Percentiles rank a stretch among this genome's conserved stretches.
Evolutionary conservation across 352 stramenopile species (phyloP).

Genomic region (Albugo candida): DNA sequence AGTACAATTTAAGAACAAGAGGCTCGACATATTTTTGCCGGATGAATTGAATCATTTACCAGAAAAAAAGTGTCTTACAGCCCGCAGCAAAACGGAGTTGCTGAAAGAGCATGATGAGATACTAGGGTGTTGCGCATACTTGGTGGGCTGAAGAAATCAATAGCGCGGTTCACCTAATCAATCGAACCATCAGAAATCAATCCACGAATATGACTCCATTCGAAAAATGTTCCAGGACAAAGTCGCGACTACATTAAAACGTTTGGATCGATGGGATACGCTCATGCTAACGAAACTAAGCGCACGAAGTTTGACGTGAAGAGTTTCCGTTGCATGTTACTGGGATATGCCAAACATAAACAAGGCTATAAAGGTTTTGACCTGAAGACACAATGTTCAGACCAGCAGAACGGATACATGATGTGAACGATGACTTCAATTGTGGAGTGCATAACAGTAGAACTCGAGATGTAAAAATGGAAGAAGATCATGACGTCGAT

Average conservation of each 20-base stretch:
- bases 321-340: background rate
- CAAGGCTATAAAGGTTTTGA: background rate
- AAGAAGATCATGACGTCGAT: too few species aligned
- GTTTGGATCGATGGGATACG: constrained; percentile 4
- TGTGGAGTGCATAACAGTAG: too few species aligned
- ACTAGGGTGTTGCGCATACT: constrained; percentile 2
- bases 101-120: constrained; percentile 7
- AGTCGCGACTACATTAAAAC: background rate
- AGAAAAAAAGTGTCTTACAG: constrained; percentile 11
- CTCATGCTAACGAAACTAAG: constrained; percentile 1
- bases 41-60: constrained; percentile 10
- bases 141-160: constrained; percentile 11
- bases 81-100: constrained; percentile 12
- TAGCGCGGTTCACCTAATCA: constrained; percentile 14
- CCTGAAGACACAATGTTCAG: background rate
- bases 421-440: too few species aligned
- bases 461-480: too few species aligned
- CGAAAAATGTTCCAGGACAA: constrained; percentile 8
- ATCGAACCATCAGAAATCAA: background rate
- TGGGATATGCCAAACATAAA: background rate
- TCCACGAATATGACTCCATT: constrained; percentile 5
- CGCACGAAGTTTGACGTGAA: constrained; percentile 4
- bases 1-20: constrained; percentile 11
- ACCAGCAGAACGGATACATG: too few species aligned
- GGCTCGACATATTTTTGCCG: constrained; percentile 4